phyloP scores from a whole-genome alignment of 441 rosid species.

The Melastoma candidum region DNA sequence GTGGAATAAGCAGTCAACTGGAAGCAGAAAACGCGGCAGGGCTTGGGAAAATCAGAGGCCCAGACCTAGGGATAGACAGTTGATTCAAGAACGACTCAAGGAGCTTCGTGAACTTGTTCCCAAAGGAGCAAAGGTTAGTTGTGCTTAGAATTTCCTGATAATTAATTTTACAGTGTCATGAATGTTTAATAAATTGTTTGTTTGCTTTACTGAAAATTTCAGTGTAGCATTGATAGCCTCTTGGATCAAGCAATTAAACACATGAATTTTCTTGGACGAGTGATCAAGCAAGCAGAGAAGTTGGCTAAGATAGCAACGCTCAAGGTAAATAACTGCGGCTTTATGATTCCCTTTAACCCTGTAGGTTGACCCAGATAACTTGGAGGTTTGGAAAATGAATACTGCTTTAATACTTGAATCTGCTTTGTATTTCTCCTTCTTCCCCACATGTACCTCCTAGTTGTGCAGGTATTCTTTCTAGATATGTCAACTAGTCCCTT shows the following conservation, averaged over 20 bases:
- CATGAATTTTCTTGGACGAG: slow-evolving; percentile 38
- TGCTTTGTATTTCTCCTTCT: no score
- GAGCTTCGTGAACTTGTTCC: slow-evolving; percentile 64
- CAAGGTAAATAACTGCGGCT: slow-evolving; percentile 26
- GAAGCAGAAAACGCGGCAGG: slow-evolving; percentile 32
- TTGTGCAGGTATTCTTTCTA: no score
- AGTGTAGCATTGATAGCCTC: slow-evolving; percentile 71
- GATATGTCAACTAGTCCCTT: no score
- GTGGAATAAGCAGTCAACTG: slow-evolving; percentile 20
- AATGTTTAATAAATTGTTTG: not conserved
- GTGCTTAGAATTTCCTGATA: not conserved
- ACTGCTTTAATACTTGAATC: no score
- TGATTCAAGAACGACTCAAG: slow-evolving; percentile 61
- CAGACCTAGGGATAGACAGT: slow-evolving; percentile 64
- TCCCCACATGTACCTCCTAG: no score
- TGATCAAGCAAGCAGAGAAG: slow-evolving; percentile 46
- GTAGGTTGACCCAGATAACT: no score
- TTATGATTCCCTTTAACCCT: no score
- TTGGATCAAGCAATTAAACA: slow-evolving; percentile 46
- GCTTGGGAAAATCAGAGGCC: slow-evolving; percentile 37
- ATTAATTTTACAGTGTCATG: not conserved
- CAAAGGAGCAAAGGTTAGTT: slow-evolving; percentile 40
- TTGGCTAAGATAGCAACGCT: slow-evolving; percentile 29
- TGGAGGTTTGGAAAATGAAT: no score
- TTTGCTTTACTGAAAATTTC: slow-evolving; percentile 16